Base-by-base conservation (phyloP, 371 early-diverging fungal genomes). In the Mucor racemosus region DNA sequence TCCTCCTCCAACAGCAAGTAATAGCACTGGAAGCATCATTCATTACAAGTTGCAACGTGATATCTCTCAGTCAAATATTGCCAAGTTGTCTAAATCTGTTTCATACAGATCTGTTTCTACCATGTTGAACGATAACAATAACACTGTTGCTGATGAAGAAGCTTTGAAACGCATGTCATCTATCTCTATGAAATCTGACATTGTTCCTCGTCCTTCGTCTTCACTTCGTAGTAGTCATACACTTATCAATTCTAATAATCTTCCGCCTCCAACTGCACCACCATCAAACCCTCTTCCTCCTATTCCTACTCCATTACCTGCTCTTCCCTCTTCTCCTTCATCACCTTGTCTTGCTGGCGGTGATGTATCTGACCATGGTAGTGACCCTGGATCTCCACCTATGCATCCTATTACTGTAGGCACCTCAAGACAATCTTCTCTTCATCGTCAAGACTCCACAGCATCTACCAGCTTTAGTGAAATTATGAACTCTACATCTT, bases 231-330 rank as follows among this genome's bases (percentile, higher is more conserved):
- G 65, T 46, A 68, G 62, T 54, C 71, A 62, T 48, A 58, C 53
- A 1, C 21, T 58, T 8, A 57, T 46, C 9, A 54, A 9, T 26
- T 63, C 64, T 7, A 39, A 8, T 17, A 56, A 10, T 40, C 58
- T 76, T 11, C 82, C 82, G 15, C 82, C 82, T 53, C 79, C 77
- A 9, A 67, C 77, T n/a, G 80, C 84, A 11, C 84, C 84, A 15
- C 84, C 84, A 0, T 77, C 79, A 4, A 79, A 79, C 55, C 81
- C 81, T 34, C 67, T 84, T 38, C 84, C 84, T n/a, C 84, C 84
- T 7, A 72, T 80, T 21, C 84, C 84, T n/a, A 71, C 76, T 8
- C 66, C 74, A 53, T 64, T 76, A 17, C 78, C 80, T 31, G 64
- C 76, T 9, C 54, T 56, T 1, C 76, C 80, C 17, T 50, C 54